Evolutionary conservation across 2,329 filamentous ascomycete genomes (phyloP).

Genomic region (Diplocarpon rosae): DNA sequence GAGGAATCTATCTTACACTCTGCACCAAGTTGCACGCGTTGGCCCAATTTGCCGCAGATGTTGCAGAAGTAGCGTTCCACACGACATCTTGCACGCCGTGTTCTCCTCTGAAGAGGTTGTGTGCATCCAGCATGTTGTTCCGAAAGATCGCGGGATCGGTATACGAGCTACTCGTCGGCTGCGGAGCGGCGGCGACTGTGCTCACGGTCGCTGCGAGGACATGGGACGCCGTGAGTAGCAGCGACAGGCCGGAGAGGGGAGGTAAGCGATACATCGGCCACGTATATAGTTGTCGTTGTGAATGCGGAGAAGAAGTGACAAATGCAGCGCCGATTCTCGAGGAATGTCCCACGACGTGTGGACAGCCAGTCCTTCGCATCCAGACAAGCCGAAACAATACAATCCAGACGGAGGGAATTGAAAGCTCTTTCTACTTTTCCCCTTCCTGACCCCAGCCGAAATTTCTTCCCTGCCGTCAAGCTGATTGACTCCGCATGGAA

Average conservation of each 20-base stretch:
- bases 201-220: conserved; percentile 1
- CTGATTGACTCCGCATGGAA: too few species aligned
- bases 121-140: conserved; percentile 49
- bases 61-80: conserved; percentile 56
- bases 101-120: conserved; percentile 52
- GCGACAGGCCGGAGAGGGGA: neutral
- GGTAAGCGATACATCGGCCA: neutral
- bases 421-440: too few species aligned
- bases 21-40: conserved; percentile 40
- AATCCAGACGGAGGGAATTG: too few species aligned
- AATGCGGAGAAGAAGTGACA: neutral
- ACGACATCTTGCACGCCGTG: conserved; percentile 47
- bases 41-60: conserved; percentile 42
- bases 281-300: neutral
- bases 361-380: too few species aligned
- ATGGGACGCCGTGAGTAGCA: neutral
- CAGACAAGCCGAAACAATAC: too few species aligned
- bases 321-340: too few species aligned
- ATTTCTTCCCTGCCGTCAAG: too few species aligned
- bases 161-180: conserved; percentile 28
- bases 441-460: too few species aligned
- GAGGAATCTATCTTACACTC: conserved; percentile 28
- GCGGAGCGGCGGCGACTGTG: conserved; percentile 34
- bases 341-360: too few species aligned
- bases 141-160: conserved; percentile 32